phyloP scores from a whole-genome alignment of 805 yeast genomes.

The Lipomyces orientalis region DNA sequence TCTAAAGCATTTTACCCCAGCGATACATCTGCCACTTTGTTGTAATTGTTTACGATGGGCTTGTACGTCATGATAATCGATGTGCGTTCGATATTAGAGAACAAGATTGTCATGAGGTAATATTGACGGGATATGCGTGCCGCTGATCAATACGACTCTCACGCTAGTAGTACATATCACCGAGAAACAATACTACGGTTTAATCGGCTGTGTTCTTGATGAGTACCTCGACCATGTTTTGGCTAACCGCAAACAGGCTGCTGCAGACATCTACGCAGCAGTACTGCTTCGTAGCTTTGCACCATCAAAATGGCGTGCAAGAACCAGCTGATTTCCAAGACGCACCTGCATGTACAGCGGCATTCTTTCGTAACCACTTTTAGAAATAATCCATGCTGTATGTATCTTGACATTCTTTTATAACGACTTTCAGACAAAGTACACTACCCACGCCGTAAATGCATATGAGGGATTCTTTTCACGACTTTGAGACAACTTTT shows the following conservation, averaged over 20 bases:
- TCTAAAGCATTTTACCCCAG: not conserved
- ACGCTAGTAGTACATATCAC: not conserved
- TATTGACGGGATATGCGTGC: not conserved
- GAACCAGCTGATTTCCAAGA: not conserved
- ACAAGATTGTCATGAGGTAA: not conserved
- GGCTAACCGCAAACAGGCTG: not conserved
- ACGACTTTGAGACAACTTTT: too few species aligned
- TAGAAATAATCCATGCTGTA: not conserved
- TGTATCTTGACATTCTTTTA: not conserved
- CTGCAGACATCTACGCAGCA: not conserved
- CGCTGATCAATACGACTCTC: not conserved
- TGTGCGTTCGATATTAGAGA: not conserved
- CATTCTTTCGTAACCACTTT: not conserved
- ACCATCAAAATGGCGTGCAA: not conserved
- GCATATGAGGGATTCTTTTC: too few species aligned
- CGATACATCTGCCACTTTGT: not conserved
- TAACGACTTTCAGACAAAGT: not conserved
- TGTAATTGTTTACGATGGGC: not conserved
- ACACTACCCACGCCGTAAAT: too few species aligned
- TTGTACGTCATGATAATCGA: not conserved
- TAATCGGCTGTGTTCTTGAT: not conserved
- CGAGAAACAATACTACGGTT: not conserved
- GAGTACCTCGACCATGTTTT: not conserved
- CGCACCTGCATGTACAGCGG: constrained; percentile 1
- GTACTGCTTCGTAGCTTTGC: not conserved